Percentiles rank a stretch among this genome's conserved stretches.
Evolutionary conservation across 768 basidiomycete genomes (phyloP).

Genomic region (Multifurca ochricompacta): DNA sequence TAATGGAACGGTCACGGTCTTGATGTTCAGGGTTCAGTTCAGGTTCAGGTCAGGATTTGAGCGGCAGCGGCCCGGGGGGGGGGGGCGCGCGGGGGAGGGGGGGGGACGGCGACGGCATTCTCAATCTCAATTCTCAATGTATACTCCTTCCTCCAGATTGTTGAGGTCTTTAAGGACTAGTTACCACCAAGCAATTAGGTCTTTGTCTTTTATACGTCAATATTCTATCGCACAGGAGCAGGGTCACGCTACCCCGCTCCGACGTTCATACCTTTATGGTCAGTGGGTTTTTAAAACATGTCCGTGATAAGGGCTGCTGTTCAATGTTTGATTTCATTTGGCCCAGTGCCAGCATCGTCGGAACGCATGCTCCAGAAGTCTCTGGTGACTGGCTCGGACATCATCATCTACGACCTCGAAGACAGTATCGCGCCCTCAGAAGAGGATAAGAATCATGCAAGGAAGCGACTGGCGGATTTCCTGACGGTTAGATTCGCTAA

Average conservation of each 20-base stretch:
- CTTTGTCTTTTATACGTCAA: not conserved
- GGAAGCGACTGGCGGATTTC: constrained; percentile 47
- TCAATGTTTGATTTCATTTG: constrained; percentile 4
- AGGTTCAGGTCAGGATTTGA: no score
- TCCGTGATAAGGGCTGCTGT: not conserved
- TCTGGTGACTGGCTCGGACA: constrained; percentile 52
- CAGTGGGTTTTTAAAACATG: not conserved
- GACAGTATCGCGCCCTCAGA: constrained; percentile 67
- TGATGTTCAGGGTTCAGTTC: not conserved
- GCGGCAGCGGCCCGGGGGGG: no score
- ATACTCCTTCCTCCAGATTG: not conserved
- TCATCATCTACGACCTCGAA: constrained; percentile 83
- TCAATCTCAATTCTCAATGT: not conserved
- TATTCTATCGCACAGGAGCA: not conserved
- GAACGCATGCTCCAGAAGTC: constrained; percentile 80
- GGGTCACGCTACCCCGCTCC: not conserved
- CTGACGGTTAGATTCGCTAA: constrained; percentile 36
- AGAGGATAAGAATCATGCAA: constrained; percentile 51
- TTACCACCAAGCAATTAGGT: not conserved
- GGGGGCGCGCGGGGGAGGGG: no score
- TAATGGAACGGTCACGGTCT: constrained; percentile 42
- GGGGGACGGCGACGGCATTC: not conserved
- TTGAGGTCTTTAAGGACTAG: not conserved
- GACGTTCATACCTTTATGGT: constrained; percentile 48
- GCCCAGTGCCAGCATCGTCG: constrained; percentile 67